A percentile compares a stretch with the other conserved stretches of the same genome.
Conservation (phyloP, 192 early-diverging fungal genomes). For the Radiomyces spectabilis region DNA sequence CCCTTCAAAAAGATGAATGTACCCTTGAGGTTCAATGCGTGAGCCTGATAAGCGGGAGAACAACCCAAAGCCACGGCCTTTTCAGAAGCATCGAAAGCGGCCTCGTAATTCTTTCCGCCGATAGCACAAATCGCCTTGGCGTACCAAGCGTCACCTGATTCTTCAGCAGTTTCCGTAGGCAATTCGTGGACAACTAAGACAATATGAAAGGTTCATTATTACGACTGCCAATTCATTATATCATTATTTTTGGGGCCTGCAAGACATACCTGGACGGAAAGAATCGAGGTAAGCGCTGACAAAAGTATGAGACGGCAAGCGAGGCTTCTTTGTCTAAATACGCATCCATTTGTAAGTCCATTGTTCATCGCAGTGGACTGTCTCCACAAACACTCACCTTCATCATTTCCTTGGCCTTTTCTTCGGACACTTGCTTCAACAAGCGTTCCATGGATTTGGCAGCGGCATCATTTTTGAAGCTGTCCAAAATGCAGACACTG, state of each 20-base stretch:
- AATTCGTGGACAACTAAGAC: conserved; percentile 8
- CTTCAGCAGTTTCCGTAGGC: conserved; percentile 8
- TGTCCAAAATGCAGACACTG: conserved; percentile 88
- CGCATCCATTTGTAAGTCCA: neutral
- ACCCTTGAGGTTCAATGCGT: conserved; percentile 79
- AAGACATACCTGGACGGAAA: conserved; percentile 56
- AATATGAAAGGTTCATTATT: neutral
- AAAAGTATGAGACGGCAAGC: conserved; percentile 88
- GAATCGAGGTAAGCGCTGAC: conserved; percentile 93
- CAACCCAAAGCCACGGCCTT: conserved; percentile 59
- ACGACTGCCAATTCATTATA: neutral
- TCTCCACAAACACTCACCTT: conserved; percentile 19
- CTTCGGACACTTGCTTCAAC: conserved; percentile 73
- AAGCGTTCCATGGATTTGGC: conserved; percentile 80
- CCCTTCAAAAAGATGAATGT: conserved; percentile 88
- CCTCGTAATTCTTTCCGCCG: conserved; percentile 45
- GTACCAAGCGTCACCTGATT: conserved; percentile 44
- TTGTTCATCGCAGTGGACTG: neutral
- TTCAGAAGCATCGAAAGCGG: conserved; percentile 52
- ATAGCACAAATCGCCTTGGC: conserved; percentile 45
- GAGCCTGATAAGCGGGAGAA: conserved; percentile 38
- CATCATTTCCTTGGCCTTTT: conserved; percentile 70
- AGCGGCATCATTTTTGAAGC: conserved; percentile 82
- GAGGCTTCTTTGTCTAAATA: conserved; percentile 34
- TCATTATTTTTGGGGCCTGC: neutral